Base-by-base conservation (phyloP, 2,329 filamentous ascomycete genomes). In the Penicillium palitans region DNA sequence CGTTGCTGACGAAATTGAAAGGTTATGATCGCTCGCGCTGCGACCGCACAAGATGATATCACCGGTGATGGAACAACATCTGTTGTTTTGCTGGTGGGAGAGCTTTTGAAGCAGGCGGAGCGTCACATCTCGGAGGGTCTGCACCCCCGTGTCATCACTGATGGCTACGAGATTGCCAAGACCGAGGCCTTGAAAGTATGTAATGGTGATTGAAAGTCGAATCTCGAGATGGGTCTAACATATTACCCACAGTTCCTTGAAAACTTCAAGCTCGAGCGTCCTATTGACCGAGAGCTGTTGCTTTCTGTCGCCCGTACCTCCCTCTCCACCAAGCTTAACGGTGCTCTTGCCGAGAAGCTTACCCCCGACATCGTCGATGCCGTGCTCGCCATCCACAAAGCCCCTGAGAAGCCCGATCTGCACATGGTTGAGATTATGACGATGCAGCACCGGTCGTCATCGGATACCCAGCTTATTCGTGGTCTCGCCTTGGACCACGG, bases 391-490 rank as follows among this genome's bases (percentile, higher is more conserved):
- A 99, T 99, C 75, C 93, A 97, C 81, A 85, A 92, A 75, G 82
- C 90, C 19, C 91, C 91, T 27, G 87, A 86, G 62, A 98, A 98
- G 81, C 96, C 96, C 57, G 95, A 99, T 79, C 79, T 99, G 72
- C 93, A 98, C 82, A 99, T 99, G 95, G 85, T 99, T 66, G 95
- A 99, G 79, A 98, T 99, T 70, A 99, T 99, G 95, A 98, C 96
- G 76, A 98, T 99, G 93, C 95, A 99, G 81, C 95, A 99, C 81
- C 90, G 93, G 68, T 92, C 91, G 52, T 93, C 93, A 59, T 91
- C 95, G 33, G 95, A 99, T 77, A 99, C 95, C 57, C 92, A 96
- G 77, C 86, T 99, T 59, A 97, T 99, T 76, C 87, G 90, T 65
- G 95, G 95, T 60, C 83, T 99, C 58, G 95, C 91, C 10, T 81